A percentile compares a stretch with the other conserved stretches of the same genome.
phyloP scores from a whole-genome alignment of 805 yeast species.

The Ogataea ramenticola region DNA sequence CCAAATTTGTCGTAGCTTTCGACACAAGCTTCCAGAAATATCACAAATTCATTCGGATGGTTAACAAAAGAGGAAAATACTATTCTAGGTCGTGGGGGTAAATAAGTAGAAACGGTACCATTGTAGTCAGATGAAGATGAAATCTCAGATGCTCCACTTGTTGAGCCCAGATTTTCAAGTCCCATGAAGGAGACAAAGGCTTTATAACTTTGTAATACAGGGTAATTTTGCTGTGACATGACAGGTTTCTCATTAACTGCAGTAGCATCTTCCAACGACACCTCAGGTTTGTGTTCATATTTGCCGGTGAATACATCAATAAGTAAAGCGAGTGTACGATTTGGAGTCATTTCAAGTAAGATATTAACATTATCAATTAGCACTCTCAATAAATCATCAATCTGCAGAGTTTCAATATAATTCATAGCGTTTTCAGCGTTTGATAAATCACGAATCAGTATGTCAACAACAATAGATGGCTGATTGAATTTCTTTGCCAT shows the following conservation, averaged over 20 bases:
- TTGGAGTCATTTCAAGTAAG: slow-evolving; percentile 61
- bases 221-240: background rate
- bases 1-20: slow-evolving; percentile 72
- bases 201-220: slow-evolving; percentile 39
- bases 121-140: slow-evolving; percentile 7
- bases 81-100: slow-evolving; percentile 85
- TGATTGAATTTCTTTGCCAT: slow-evolving; percentile 68
- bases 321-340: slow-evolving; percentile 73
- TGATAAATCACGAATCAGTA: slow-evolving; percentile 58
- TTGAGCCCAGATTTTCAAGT: background rate
- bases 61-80: slow-evolving; percentile 83
- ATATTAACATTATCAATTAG: slow-evolving; percentile 46
- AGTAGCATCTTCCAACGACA: slow-evolving; percentile 2
- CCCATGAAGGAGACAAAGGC: slow-evolving; percentile 49
- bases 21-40: slow-evolving; percentile 85
- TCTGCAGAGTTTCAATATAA: slow-evolving; percentile 59
- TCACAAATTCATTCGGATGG: slow-evolving; percentile 82
- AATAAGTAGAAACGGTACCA: slow-evolving; percentile 63
- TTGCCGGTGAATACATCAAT: slow-evolving; percentile 87
- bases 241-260: background rate
- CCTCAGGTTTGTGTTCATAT: slow-evolving; percentile 40
- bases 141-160: background rate
- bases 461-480: slow-evolving; percentile 68
- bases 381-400: slow-evolving; percentile 72
- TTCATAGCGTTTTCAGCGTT: slow-evolving; percentile 54